phyloP scores from a whole-genome alignment of 257 asterid genomes.

The Pogostemon cablin region DNA sequence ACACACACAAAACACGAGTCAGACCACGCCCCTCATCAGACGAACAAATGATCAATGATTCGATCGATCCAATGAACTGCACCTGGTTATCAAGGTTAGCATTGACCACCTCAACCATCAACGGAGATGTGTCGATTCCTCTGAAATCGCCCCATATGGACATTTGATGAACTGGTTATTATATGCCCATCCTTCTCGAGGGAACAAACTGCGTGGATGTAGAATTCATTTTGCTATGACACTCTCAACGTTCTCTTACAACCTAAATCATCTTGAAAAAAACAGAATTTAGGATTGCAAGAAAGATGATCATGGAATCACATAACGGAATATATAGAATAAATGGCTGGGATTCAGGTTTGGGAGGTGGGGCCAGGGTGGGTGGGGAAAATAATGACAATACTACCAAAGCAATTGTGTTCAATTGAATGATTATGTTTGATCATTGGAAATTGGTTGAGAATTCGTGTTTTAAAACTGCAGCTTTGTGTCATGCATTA shows the following conservation, averaged over 20 bases:
- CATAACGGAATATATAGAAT: neutral
- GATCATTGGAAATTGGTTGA: too few species aligned
- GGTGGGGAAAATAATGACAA: slow-evolving; percentile 14
- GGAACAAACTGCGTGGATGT: slow-evolving; percentile 73
- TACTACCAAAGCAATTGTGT: neutral
- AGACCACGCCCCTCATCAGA: neutral
- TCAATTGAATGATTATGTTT: too few species aligned
- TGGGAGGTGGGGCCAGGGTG: slow-evolving; percentile 1
- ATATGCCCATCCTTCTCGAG: slow-evolving; percentile 75
- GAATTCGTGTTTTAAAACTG: too few species aligned
- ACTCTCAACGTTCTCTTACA: neutral
- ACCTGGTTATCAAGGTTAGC: slow-evolving; percentile 68
- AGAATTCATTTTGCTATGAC: slow-evolving; percentile 58
- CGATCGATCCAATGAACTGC: neutral
- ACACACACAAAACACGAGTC: slow-evolving; percentile 5
- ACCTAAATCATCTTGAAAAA: slow-evolving; percentile 2
- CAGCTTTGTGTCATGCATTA: too few species aligned
- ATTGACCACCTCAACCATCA: slow-evolving; percentile 55
- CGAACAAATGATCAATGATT: neutral
- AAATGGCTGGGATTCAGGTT: slow-evolving; percentile 3
- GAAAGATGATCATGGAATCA: neutral
- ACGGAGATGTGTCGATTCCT: slow-evolving; percentile 48
- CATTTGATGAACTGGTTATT: slow-evolving; percentile 68
- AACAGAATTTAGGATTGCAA: neutral
- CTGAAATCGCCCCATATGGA: slow-evolving; percentile 80